Evolutionary conservation across 2,329 filamentous ascomycete species (phyloP).

Genomic region (Aurifilum marmelostoma): DNA sequence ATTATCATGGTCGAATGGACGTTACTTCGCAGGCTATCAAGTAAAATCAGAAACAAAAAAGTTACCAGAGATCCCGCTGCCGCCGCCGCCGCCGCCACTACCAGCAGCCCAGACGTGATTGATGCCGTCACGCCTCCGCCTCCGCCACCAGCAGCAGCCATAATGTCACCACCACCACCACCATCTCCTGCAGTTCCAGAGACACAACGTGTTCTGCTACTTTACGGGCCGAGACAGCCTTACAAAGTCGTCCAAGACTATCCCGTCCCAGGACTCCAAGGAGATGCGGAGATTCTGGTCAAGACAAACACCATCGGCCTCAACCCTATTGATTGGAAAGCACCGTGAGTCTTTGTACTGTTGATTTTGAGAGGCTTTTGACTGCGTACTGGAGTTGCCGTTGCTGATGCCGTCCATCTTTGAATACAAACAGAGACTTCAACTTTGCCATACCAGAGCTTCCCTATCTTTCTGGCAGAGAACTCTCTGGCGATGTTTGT

Average conservation of each 20-base stretch:
- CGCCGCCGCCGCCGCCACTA: not conserved
- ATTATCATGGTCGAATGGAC: slow-evolving; percentile 19
- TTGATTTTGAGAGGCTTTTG: not conserved
- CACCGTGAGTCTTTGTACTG: slow-evolving; percentile 57
- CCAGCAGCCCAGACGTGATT: not conserved
- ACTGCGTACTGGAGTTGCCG: not conserved
- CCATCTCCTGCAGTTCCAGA: slow-evolving; percentile 27
- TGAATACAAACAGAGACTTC: slow-evolving; percentile 56
- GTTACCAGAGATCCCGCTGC: not conserved
- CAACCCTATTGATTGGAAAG: slow-evolving; percentile 79
- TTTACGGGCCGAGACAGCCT: slow-evolving; percentile 37
- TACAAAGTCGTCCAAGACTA: slow-evolving; percentile 37
- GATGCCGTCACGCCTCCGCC: not conserved
- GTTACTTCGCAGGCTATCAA: slow-evolving; percentile 22
- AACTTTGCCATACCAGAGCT: slow-evolving; percentile 70
- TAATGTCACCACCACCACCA: slow-evolving; percentile 7
- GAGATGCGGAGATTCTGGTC: slow-evolving; percentile 60
- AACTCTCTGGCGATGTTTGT: slow-evolving; percentile 68
- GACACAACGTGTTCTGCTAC: slow-evolving; percentile 37
- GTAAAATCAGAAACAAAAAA: slow-evolving; percentile 16
- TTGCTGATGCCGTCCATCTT: not conserved
- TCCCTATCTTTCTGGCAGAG: slow-evolving; percentile 71
- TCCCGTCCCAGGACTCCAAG: slow-evolving; percentile 34
- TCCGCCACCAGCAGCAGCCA: slow-evolving; percentile 6
- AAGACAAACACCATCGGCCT: slow-evolving; percentile 67